Conservation (phyloP, 805 yeast species). For the Myxozyma monticola region DNA sequence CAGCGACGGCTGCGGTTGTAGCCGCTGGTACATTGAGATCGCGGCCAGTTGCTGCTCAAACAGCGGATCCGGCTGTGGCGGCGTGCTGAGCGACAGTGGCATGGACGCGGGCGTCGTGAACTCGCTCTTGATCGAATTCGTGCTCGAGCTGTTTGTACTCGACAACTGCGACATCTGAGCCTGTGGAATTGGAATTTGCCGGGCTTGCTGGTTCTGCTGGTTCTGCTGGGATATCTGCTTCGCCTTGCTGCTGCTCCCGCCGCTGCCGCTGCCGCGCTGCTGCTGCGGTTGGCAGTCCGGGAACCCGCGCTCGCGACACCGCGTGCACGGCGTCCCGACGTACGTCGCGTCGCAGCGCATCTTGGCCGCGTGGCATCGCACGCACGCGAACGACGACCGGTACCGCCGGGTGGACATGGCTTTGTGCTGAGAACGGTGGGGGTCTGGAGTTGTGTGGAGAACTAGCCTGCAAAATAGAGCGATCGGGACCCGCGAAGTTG, state of each 20-base stretch:
- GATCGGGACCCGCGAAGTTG: too few relatives aligned
- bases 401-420: too few relatives aligned
- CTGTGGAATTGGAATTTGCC: not conserved
- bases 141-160: too few relatives aligned
- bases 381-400: constrained; percentile 2
- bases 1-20: too few relatives aligned
- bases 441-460: too few relatives aligned
- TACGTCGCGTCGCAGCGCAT: not conserved
- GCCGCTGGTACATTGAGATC: too few relatives aligned
- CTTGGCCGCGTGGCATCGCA: not conserved
- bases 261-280: not conserved
- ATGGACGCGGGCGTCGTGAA: not conserved
- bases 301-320: not conserved
- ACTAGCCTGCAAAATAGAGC: too few relatives aligned
- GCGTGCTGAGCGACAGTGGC: not conserved
- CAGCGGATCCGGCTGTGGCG: too few relatives aligned
- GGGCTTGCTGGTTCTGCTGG: not conserved
- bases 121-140: too few relatives aligned
- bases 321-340: not conserved
- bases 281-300: not conserved
- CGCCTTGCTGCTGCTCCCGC: not conserved
- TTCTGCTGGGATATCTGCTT: not conserved
- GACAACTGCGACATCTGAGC: too few relatives aligned
- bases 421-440: too few relatives aligned
- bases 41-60: too few relatives aligned